A percentile compares a stretch with the other conserved stretches of the same genome.
Conservation (phyloP, 306 rosid species). For the Quercus berberidifolia region DNA sequence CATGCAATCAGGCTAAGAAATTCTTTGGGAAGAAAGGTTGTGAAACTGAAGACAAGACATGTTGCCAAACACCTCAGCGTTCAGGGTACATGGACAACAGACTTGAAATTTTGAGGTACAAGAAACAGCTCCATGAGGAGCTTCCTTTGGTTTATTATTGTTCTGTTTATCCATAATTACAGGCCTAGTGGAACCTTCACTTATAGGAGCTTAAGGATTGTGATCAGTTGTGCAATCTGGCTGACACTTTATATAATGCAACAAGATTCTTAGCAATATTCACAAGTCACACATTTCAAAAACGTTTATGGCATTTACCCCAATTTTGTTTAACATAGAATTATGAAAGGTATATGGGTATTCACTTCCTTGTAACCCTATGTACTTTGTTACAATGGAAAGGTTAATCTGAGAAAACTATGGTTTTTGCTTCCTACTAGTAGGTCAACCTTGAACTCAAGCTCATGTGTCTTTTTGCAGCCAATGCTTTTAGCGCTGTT, state of each 20-base stretch:
- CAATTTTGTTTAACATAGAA: neutral
- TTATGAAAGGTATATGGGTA: neutral
- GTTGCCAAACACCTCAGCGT: slow-evolving; percentile 76
- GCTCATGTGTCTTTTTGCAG: neutral
- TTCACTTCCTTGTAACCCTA: neutral
- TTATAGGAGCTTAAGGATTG: neutral
- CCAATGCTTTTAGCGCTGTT: neutral
- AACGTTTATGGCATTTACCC: too few species aligned
- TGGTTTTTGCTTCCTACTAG: neutral
- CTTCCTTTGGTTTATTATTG: slow-evolving; percentile 2
- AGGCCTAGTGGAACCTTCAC: neutral
- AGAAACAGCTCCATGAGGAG: slow-evolving; percentile 13
- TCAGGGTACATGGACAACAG: slow-evolving; percentile 94
- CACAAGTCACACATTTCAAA: too few species aligned
- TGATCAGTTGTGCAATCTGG: neutral
- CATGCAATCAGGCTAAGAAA: slow-evolving; percentile 76
- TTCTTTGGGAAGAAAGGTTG: slow-evolving; percentile 85
- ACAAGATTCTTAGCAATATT: neutral
- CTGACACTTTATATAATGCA: neutral
- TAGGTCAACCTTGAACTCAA: neutral
- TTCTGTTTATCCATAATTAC: neutral
- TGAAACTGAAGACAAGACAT: slow-evolving; percentile 85
- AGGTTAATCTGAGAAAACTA: neutral
- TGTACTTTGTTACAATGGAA: neutral
- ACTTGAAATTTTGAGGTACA: slow-evolving; percentile 40